A percentile compares a stretch with the other conserved stretches of the same genome.
Conservation (phyloP, 306 rosid species). For the Datisca glomerata region DNA sequence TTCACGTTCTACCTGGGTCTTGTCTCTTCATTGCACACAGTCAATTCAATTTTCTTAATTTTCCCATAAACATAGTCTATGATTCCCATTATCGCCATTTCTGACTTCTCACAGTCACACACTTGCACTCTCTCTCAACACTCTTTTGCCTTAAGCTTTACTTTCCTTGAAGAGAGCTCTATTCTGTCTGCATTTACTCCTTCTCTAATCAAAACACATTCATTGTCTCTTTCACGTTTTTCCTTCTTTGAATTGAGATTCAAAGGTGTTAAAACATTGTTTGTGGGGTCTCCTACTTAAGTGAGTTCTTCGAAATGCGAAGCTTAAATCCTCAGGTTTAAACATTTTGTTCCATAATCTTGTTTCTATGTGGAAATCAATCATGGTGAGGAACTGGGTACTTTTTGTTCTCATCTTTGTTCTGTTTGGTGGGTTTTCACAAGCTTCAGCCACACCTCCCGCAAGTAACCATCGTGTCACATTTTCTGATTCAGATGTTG, state of each 20-base stretch:
- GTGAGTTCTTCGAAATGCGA: constrained; percentile 23
- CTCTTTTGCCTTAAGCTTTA: constrained; percentile 11
- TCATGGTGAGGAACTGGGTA: constrained; percentile 37
- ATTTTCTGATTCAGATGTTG: neutral
- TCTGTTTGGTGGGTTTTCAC: constrained; percentile 36
- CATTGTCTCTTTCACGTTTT: constrained; percentile 26
- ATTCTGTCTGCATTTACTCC: constrained; percentile 15
- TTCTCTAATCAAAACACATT: constrained; percentile 19
- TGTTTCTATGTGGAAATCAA: constrained; percentile 13
- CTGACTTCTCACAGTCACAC: neutral
- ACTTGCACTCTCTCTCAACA: constrained; percentile 3
- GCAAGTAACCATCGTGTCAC: constrained; percentile 60
- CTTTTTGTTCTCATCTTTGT: constrained; percentile 33
- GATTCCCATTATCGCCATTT: constrained; percentile 24
- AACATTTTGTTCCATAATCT: constrained; percentile 21
- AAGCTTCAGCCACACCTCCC: constrained; percentile 73
- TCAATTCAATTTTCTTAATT: constrained; percentile 61
- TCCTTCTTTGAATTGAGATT: constrained; percentile 13
- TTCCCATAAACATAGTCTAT: constrained; percentile 31
- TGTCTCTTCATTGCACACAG: constrained; percentile 47
- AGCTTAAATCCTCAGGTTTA: constrained; percentile 20
- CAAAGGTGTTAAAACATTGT: constrained; percentile 19
- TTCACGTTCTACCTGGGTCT: constrained; percentile 69
- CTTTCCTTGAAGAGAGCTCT: constrained; percentile 8
- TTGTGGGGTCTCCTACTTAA: constrained; percentile 26